Base-by-base conservation (phyloP, 1,284 basidiomycete species). In the Irpex sp. region DNA sequence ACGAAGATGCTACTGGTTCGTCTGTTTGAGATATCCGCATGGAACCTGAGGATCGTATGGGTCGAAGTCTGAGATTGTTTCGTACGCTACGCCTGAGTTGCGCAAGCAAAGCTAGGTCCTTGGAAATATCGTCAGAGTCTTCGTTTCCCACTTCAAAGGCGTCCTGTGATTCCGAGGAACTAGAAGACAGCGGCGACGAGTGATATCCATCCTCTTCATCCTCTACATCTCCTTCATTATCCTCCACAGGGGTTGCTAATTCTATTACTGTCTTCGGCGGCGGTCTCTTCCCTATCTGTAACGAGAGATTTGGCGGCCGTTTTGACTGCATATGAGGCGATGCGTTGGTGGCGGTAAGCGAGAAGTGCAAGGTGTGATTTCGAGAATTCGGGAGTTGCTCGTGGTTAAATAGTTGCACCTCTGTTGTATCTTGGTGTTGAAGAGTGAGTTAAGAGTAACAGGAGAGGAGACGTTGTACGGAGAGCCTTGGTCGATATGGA, bases 31-130 rank as follows among this genome's bases (percentile, higher is more conserved):
- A 66, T 1, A 62, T 60, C 31, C 68, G 66, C 21, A 68, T 59
- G 47, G 67, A 67, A 19, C 68, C 67, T 8, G 68, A 65, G 37
- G 86, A 87, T 56, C 84, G 83, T 63, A 93, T 88, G 36, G 91
- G 90, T 15, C 90, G 83, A 37, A 93, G 79, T 61, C 85, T 85
- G 50, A 93, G 81, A 68, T 93, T 93, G 74, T 85, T 82, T 71
- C 87, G 83, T 1, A 93, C 88, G 65, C 78, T 89, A 65, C 81
- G 79, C 46, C 90, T 83, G 11, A 93, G 81, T 67, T 83, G 76
- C 62, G 89, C 87, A 47, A 93, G 83, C 58, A 81, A 82, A 15
- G 81, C 84, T 37, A 92, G 78, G 65, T 88, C 88, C 66, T 85
- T 84, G 11, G 83, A 80, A 59, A 91, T 76, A 66, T 90, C 88